Percentiles rank a stretch among this genome's conserved stretches.
Conservation (phyloP, 495 filamentous ascomycete species). For the Xylaria curta region DNA sequence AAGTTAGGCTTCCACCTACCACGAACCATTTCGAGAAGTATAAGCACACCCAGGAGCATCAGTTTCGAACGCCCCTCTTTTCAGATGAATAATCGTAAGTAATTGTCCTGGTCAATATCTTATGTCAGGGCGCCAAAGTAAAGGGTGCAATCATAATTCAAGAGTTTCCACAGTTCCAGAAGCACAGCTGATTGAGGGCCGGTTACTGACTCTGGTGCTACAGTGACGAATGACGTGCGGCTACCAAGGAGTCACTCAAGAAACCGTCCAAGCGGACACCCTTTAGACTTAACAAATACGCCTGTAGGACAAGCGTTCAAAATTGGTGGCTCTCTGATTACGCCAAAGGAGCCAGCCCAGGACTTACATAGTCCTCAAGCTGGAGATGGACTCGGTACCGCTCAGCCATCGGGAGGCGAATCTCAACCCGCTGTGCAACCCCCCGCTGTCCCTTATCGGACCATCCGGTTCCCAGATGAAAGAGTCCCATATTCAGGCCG, state of each 20-base stretch:
- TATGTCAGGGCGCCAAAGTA: too few species aligned
- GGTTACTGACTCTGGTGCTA: not conserved
- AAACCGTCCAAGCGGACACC: slow-evolving; percentile 34
- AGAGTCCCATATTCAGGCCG: not conserved
- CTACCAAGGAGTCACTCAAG: slow-evolving; percentile 49
- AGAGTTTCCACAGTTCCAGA: not conserved
- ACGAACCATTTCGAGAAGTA: slow-evolving; percentile 70
- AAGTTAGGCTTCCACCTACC: slow-evolving; percentile 84
- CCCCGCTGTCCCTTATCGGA: slow-evolving; percentile 34
- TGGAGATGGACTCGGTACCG: slow-evolving; percentile 17
- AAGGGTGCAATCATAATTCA: not conserved
- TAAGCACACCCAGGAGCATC: slow-evolving; percentile 49
- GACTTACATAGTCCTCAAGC: slow-evolving; percentile 10
- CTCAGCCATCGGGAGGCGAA: not conserved
- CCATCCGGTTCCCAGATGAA: slow-evolving; percentile 56
- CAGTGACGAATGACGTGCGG: slow-evolving; percentile 3
- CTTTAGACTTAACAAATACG: slow-evolving; percentile 34
- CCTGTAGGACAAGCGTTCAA: slow-evolving; percentile 55
- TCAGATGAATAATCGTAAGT: slow-evolving; percentile 22
- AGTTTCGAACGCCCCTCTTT: slow-evolving; percentile 36
- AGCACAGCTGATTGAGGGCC: too few species aligned
- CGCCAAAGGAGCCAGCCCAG: slow-evolving; percentile 20
- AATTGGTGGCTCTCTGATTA: slow-evolving; percentile 58
- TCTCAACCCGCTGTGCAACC: slow-evolving; percentile 18
- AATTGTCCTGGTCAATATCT: not conserved